Conservation (phyloP, 352 stramenopile genomes). For the Phytophthora meadii region DNA sequence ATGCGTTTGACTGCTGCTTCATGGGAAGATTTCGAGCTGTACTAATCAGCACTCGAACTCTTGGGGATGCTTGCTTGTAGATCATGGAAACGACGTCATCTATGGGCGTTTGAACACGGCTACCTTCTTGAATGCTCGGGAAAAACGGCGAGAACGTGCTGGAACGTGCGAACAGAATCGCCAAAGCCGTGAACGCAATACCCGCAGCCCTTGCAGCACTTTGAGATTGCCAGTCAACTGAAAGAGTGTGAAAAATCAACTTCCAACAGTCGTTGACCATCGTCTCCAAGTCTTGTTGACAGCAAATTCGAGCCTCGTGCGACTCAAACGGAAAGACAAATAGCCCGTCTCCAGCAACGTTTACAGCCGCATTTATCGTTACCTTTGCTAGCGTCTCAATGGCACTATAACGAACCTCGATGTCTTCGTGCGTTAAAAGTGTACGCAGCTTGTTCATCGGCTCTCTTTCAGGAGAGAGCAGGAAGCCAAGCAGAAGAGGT, state of each 20-base stretch:
- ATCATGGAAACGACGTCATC: slow-evolving; percentile 73
- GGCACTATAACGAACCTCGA: slow-evolving; percentile 62
- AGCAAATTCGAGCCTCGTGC: slow-evolving; percentile 80
- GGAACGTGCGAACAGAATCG: slow-evolving; percentile 62
- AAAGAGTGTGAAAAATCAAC: slow-evolving; percentile 75
- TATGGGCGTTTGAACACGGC: slow-evolving; percentile 46
- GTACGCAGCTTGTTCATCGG: slow-evolving; percentile 81
- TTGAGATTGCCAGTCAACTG: slow-evolving; percentile 29
- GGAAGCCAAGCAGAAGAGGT: slow-evolving; percentile 66
- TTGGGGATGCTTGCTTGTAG: slow-evolving; percentile 73
- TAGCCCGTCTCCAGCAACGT: slow-evolving; percentile 60
- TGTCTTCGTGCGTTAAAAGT: slow-evolving; percentile 72
- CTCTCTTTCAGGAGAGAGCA: slow-evolving; percentile 71
- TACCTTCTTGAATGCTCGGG: slow-evolving; percentile 30
- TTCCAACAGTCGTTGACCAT: slow-evolving; percentile 85
- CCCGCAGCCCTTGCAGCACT: slow-evolving; percentile 35
- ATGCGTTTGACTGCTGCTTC: slow-evolving; percentile 67
- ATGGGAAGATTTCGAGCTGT: slow-evolving; percentile 57
- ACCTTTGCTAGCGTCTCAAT: slow-evolving; percentile 67
- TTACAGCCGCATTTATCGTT: slow-evolving; percentile 57
- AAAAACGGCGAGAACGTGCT: slow-evolving; percentile 45
- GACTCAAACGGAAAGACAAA: slow-evolving; percentile 85
- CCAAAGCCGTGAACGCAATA: slow-evolving; percentile 65
- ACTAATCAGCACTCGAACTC: slow-evolving; percentile 52
- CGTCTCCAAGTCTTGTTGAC: slow-evolving; percentile 81